A percentile compares a stretch with the other conserved stretches of the same genome.
Conservation (phyloP, 208 protist species). For the Trypanosoma melophagium region DNA sequence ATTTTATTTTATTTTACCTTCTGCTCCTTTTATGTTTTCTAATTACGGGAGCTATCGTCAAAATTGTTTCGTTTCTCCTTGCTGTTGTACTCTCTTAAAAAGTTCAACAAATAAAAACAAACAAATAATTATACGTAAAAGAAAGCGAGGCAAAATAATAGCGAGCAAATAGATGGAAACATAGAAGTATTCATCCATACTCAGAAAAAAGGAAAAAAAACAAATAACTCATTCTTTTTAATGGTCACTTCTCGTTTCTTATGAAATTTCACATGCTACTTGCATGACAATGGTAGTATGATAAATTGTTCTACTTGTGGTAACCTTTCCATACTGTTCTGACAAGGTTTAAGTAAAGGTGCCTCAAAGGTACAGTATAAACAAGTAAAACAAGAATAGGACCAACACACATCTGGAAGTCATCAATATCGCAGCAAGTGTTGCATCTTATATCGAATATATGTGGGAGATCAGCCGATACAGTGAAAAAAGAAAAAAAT, state of each 20-base stretch:
- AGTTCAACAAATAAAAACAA: not conserved
- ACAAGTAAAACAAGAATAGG: too few species aligned
- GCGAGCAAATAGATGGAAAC: conserved; percentile 4
- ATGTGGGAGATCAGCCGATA: too few species aligned
- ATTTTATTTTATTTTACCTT: not conserved
- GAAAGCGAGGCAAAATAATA: not conserved
- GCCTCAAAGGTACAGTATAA: too few species aligned
- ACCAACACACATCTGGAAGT: too few species aligned
- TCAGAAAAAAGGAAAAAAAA: not conserved
- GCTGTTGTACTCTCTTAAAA: not conserved
- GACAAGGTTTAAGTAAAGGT: too few species aligned
- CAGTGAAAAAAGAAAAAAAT: too few species aligned
- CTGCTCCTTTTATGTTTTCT: too few species aligned
- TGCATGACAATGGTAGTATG: not conserved
- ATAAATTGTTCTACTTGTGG: too few species aligned
- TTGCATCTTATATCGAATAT: too few species aligned
- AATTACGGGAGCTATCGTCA: not conserved
- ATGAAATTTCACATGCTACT: not conserved
- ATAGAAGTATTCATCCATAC: not conserved
- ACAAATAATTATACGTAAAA: not conserved
- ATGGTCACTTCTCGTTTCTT: not conserved
- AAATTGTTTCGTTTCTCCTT: not conserved
- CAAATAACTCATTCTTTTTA: not conserved
- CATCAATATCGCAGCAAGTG: too few species aligned
- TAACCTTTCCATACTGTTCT: too few species aligned